A percentile compares a stretch with the other conserved stretches of the same genome.
phyloP scores from a whole-genome alignment of 371 early-diverging fungal species.

The Phascolomyces articulosus region DNA sequence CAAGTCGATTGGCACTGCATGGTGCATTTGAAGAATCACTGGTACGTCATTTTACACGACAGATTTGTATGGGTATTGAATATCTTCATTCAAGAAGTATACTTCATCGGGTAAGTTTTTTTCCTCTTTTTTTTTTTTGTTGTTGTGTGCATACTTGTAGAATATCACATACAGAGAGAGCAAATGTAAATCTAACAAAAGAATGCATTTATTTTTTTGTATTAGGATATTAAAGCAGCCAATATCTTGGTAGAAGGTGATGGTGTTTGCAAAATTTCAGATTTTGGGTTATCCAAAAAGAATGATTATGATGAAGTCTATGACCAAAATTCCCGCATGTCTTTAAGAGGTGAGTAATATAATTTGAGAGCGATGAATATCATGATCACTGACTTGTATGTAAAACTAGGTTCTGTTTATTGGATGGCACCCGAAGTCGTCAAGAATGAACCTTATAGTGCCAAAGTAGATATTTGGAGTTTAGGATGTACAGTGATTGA shows the following conservation, averaged over 20 bases:
- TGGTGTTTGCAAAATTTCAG: constrained; percentile 94
- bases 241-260: constrained; percentile 87
- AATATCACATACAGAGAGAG: background rate
- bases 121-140: background rate
- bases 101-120: constrained; percentile 64
- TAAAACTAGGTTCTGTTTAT: background rate
- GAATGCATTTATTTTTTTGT: constrained; percentile 20
- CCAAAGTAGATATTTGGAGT: constrained; percentile 86
- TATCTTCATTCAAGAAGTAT: constrained; percentile 92
- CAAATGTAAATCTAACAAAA: too few relatives aligned
- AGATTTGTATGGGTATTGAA: constrained; percentile 83
- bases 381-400: background rate
- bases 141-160: background rate
- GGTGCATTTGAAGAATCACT: constrained; percentile 78
- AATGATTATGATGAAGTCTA: constrained; percentile 58
- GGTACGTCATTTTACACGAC: constrained; percentile 81
- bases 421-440: constrained; percentile 93
- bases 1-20: constrained; percentile 67
- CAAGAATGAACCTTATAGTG: constrained; percentile 70
- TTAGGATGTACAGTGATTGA: constrained; percentile 94
- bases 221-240: constrained; percentile 90
- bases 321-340: constrained; percentile 38
- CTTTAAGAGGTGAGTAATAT: constrained; percentile 8
- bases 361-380: too few relatives aligned
- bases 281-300: constrained; percentile 96